Conservation (phyloP, 192 early-diverging fungal species). For the Borealophlyctis nickersoniae region DNA sequence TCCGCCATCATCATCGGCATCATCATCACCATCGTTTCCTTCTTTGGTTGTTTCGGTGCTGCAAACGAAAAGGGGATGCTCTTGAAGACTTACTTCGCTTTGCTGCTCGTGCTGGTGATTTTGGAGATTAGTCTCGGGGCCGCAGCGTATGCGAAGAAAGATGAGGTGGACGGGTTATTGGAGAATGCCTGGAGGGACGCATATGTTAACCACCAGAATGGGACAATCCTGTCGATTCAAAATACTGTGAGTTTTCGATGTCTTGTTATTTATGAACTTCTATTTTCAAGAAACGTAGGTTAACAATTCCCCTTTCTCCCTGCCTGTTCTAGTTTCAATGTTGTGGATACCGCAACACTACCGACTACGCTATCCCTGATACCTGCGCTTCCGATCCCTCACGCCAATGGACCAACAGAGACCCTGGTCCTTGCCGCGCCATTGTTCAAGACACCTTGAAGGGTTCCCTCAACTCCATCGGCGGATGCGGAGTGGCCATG, state of each 20-base stretch:
- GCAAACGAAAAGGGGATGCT: conserved; percentile 64
- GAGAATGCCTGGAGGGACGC: conserved; percentile 72
- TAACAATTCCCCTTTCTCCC: not conserved
- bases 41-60: conserved; percentile 58
- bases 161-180: conserved; percentile 61
- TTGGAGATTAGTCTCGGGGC: conserved; percentile 50
- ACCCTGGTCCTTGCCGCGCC: conserved; percentile 25
- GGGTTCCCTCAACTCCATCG: conserved; percentile 42
- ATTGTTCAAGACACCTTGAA: conserved; percentile 27
- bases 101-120: conserved; percentile 49
- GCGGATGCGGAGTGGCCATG: conserved; percentile 49
- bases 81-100: conserved; percentile 57
- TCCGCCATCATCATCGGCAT: conserved; percentile 50
- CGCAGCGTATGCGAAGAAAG: conserved; percentile 50
- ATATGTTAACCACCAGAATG: conserved; percentile 9
- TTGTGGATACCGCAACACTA: conserved; percentile 43
- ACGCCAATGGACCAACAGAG: conserved; percentile 1
- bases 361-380: conserved; percentile 29
- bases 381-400: conserved; percentile 30
- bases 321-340: conserved; percentile 35
- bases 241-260: too few species aligned
- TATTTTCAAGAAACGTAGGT: not conserved
- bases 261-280: too few species aligned
- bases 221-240: too few species aligned
- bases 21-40: conserved; percentile 50